Evolutionary conservation across 441 rosid genomes (phyloP).

Genomic region (Lepidium campestre): DNA sequence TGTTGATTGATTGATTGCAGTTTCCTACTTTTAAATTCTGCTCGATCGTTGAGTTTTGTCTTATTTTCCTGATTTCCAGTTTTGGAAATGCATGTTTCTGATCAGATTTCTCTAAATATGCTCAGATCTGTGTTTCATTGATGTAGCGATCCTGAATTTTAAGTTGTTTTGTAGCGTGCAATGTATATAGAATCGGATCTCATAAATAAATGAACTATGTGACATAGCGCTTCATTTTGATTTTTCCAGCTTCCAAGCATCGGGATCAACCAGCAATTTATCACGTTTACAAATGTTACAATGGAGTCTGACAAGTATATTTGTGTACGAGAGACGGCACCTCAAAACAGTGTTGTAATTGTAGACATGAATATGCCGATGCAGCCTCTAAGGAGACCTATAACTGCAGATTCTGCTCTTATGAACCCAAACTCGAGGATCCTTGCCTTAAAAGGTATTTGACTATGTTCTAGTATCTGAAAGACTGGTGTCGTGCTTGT

Average conservation of each 20-base stretch:
- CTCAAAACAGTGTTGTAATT: slow-evolving; percentile 95
- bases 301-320: slow-evolving; percentile 62
- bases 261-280: slow-evolving; percentile 86
- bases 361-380: slow-evolving; percentile 91
- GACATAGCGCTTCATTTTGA: slow-evolving; percentile 23
- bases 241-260: slow-evolving; percentile 47
- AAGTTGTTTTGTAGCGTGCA: slow-evolving; percentile 1
- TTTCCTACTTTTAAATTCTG: not conserved
- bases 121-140: slow-evolving; percentile 31
- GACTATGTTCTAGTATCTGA: not conserved
- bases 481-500: not conserved
- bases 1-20: slow-evolving; percentile 4
- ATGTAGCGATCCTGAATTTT: not conserved
- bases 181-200: slow-evolving; percentile 14
- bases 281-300: slow-evolving; percentile 87
- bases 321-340: slow-evolving; percentile 83
- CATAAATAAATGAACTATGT: slow-evolving; percentile 19
- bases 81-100: slow-evolving; percentile 14
- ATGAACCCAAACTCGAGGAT: slow-evolving; percentile 95
- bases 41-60: slow-evolving; percentile 5
- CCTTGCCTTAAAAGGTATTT: slow-evolving; percentile 82
- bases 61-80: not conserved
- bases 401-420: slow-evolving; percentile 93
- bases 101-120: slow-evolving; percentile 15
- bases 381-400: slow-evolving; percentile 96